Evolutionary conservation across 2,329 filamentous ascomycete genomes (phyloP).

Genomic region (Botrytis tulipae): DNA sequence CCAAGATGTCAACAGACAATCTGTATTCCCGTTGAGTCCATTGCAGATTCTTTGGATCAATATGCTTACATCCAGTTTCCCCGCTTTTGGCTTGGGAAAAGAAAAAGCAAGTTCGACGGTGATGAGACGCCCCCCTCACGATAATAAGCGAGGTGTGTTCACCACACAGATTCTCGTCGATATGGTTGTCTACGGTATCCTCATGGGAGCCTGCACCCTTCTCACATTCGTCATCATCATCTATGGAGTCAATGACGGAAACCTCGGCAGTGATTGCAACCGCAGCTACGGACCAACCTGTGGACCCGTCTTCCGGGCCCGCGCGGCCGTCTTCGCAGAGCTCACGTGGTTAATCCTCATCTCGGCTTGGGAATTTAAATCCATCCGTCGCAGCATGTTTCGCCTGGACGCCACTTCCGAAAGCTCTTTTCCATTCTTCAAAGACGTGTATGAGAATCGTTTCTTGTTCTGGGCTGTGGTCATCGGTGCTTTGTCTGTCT

Average conservation of each 20-base stretch:
- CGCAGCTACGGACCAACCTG: constrained; percentile 53
- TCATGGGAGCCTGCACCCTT: constrained; percentile 71
- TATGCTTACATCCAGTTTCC: constrained; percentile 64
- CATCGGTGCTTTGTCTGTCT: constrained; percentile 54
- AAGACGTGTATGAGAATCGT: constrained; percentile 68
- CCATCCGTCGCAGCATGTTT: constrained; percentile 72
- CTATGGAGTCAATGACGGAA: constrained; percentile 56
- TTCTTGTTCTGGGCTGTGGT: constrained; percentile 68
- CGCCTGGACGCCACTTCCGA: constrained; percentile 64
- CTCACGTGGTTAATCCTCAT: constrained; percentile 76
- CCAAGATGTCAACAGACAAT: constrained; percentile 51
- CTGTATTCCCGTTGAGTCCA: constrained; percentile 58
- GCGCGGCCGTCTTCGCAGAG: constrained; percentile 70
- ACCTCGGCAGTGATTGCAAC: constrained; percentile 62
- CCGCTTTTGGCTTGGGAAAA: constrained; percentile 82
- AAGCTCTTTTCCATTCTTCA: constrained; percentile 60
- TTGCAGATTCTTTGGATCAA: constrained; percentile 63
- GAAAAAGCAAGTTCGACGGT: constrained; percentile 74
- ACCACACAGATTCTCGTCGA: constrained; percentile 76
- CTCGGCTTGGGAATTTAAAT: constrained; percentile 75
- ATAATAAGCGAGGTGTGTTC: constrained; percentile 67
- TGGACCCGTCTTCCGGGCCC: constrained; percentile 65
- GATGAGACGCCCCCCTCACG: constrained; percentile 76
- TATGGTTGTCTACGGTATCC: constrained; percentile 74
- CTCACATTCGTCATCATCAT: constrained; percentile 62